A percentile compares a stretch with the other conserved stretches of the same genome.
These are phyloP conservation scores for Rhodofomes roseus DNA, from an alignment of 1,284 basidiomycete genomes.

Conservation along the genomic window DNA sequence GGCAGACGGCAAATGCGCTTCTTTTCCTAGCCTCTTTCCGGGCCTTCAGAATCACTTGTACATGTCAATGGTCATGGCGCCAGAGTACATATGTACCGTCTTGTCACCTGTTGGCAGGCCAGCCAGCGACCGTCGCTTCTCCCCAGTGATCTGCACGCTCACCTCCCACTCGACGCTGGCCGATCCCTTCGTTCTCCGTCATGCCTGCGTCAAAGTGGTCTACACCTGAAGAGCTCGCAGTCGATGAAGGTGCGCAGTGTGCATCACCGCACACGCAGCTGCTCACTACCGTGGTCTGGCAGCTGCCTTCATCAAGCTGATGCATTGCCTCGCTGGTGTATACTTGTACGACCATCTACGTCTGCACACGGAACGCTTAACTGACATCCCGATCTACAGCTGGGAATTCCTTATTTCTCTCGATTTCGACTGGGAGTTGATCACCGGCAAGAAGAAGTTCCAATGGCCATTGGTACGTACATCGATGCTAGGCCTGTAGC, in stretches of 20 bases:
- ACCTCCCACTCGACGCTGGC: neutral
- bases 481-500: neutral
- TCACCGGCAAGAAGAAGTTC: slow-evolving; percentile 58
- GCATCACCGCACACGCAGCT: too few relatives aligned
- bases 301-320: slow-evolving; percentile 63
- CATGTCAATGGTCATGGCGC: neutral
- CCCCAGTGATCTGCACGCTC: slow-evolving; percentile 4
- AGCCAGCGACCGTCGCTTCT: slow-evolving; percentile 1
- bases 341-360: slow-evolving; percentile 45
- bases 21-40: neutral
- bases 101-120: neutral
- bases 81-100: slow-evolving; percentile 1
- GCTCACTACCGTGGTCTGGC: slow-evolving; percentile 1
- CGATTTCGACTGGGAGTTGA: slow-evolving; percentile 64
- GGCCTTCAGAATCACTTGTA: too few relatives aligned
- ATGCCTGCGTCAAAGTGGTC: slow-evolving; percentile 36
- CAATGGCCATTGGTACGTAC: slow-evolving; percentile 33
- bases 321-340: slow-evolving; percentile 62
- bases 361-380: neutral
- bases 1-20: neutral
- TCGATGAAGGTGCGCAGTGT: slow-evolving; percentile 44
- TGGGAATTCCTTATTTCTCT: slow-evolving; percentile 57
- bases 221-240: slow-evolving; percentile 43
- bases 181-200: neutral
- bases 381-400: slow-evolving; percentile 14